phyloP scores from a whole-genome alignment of 805 yeast genomes.

The Candida caryicola region DNA sequence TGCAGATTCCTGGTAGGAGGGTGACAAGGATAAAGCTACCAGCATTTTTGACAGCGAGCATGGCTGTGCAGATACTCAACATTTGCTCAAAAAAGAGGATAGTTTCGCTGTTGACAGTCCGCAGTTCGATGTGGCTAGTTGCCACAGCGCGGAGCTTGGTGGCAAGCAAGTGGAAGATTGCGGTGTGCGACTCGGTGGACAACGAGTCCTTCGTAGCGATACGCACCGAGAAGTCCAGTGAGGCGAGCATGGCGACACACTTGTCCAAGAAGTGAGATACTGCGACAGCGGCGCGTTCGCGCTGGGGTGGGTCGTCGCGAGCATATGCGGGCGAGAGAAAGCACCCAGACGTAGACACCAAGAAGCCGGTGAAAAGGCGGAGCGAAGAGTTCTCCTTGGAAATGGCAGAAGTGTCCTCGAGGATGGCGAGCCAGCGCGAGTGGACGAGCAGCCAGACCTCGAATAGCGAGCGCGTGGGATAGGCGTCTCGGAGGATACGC shows the following conservation, averaged over 20 bases:
- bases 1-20: conserved; percentile 28
- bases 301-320: conserved; percentile 18
- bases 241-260: conserved; percentile 48
- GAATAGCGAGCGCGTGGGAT: conserved; percentile 38
- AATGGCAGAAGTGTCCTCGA: conserved; percentile 22
- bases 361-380: conserved; percentile 67
- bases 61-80: conserved; percentile 43
- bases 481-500: conserved; percentile 27
- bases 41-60: conserved; percentile 31
- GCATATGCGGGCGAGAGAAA: conserved; percentile 39
- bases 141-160: conserved; percentile 41
- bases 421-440: conserved; percentile 44
- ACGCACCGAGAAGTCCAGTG: conserved; percentile 52
- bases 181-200: conserved; percentile 62
- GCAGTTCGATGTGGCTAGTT: conserved; percentile 28
- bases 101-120: conserved; percentile 25
- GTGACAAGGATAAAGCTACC: conserved; percentile 36
- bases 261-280: conserved; percentile 49
- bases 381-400: conserved; percentile 47
- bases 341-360: conserved; percentile 69
- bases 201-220: conserved; percentile 73
- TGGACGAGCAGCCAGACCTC: conserved; percentile 47
- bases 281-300: conserved; percentile 30
- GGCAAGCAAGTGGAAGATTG: conserved; percentile 49
- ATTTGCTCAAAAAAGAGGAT: conserved; percentile 48